Base-by-base conservation (phyloP, 108 stramenopile genomes). In the Cafeteria roenbergensis region DNA sequence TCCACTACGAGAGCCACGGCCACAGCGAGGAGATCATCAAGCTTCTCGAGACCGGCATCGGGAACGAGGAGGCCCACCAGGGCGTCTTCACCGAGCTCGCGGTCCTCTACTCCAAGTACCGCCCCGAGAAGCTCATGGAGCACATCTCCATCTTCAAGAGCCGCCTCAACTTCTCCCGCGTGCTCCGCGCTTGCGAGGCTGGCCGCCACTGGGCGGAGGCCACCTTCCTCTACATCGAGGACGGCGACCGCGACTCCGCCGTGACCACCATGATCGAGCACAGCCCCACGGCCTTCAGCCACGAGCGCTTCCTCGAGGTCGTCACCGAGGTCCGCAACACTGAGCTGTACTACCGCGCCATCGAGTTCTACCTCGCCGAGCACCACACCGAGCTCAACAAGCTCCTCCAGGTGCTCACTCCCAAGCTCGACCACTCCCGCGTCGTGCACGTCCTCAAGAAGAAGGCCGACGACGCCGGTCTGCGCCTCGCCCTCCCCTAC, bases 81-180 rank as follows among this genome's bases (percentile, higher is more conserved):
- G 98, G 98, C 42, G 88, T 99, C 66, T 99, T 95, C 82, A 97
- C 98, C 30, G 95, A 99, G 79, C 85, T 99, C 65, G 98, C 90
- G 58, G 84, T 99, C 38, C 84, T 97, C n/a, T 99, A 97, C 88
- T 89, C 92, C 53, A 95, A 95, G 79, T 92, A 99, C 81, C 86
- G 83, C 21, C 95, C 95, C 38, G 90, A 86, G 37, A 93, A 94
- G 84, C 88, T 95, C 57, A 99, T 97, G 94, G 93, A 96, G 60
- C 98, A 99, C 77, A 84, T 95, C 88, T 95, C 95, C 84, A 90
- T 94, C 32, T 99, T 94, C 85, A 89, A 88, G 80, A 83, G 71
- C 74, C 93, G 92, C 70, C 84, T 94, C 76, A 99, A 99, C 82
- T 87, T 93, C 1, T 85, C 89, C 69, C 95, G 95, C 83, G 76